Base-by-base conservation (phyloP, 352 stramenopile species). In the Phytophthora fragariaefolia region DNA sequence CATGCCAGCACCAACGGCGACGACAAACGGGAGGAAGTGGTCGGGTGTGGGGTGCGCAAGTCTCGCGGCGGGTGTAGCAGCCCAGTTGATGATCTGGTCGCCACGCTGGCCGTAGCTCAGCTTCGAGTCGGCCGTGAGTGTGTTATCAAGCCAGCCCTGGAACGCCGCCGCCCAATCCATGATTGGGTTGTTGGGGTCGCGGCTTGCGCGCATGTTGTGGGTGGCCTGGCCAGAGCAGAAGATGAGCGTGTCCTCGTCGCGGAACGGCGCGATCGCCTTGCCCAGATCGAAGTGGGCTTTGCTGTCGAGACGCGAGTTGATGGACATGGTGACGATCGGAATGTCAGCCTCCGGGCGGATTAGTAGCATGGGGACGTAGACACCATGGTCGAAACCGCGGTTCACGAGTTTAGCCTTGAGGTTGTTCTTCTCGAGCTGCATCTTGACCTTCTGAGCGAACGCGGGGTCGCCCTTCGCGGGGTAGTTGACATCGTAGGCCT, bases 271-370 rank as follows among this genome's bases (percentile, higher is more conserved):
- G 8, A 93, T 55, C 17, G 69, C 76, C 48, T 87, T 69, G 51
- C 89, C 87, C 4, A 96, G 40, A 6, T 70, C 53, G 27, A 93
- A 66, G 57, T 90, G 80, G 1, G 23, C 54, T 20, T 69, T 64
- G 3, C 68, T 52, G 36, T 58, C 47, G 38, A 74, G 58, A 83
- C 48, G 48, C 30, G 83, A 49, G 36, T 81, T 74, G 40, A 96
- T 46, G 97, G 69, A 32, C 77, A 96, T 73, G 20, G 82, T 84
- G 10, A 98, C 87, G 12, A 98, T 86, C 0, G 95, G 95, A 38
- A 98, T 88, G 56, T 97, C 80, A 3, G 89, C 91, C 28, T 95
- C 69, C 1, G 92, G 90, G 45, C 89, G 93, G 93, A 46, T 97
- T 87, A 56, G 97, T 78, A 9, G 87, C 89, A 20, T 93, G 71